A percentile compares a stretch with the other conserved stretches of the same genome.
Conservation (phyloP, 345 rosid species). For the Clarkia xantiana region DNA sequence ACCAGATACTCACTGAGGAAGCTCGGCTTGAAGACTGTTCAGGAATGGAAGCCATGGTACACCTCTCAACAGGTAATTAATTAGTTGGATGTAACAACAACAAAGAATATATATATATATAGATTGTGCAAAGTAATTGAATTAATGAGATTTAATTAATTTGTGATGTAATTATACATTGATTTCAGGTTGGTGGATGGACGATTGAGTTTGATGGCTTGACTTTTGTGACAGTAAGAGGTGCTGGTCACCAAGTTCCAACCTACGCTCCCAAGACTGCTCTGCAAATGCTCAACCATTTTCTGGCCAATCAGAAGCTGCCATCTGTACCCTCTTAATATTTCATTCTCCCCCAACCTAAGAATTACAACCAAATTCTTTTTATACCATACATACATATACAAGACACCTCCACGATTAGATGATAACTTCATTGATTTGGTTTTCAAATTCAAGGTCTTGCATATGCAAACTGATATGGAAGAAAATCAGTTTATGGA, state of each 20-base stretch:
- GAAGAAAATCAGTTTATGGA: too few species aligned
- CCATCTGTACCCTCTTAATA: slow-evolving; percentile 33
- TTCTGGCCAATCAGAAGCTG: slow-evolving; percentile 35
- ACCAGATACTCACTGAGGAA: slow-evolving; percentile 56
- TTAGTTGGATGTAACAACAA: too few species aligned
- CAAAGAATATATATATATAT: too few species aligned
- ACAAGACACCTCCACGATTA: too few species aligned
- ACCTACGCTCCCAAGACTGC: slow-evolving; percentile 41
- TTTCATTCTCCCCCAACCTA: too few species aligned
- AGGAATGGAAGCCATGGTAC: slow-evolving; percentile 88
- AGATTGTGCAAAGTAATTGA: too few species aligned
- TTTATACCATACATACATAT: too few species aligned
- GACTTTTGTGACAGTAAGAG: slow-evolving; percentile 10
- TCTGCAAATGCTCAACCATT: slow-evolving; percentile 40
- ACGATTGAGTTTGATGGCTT: slow-evolving; percentile 5
- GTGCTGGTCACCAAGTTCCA: slow-evolving; percentile 17
- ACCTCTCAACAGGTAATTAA: slow-evolving; percentile 37
- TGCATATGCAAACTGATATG: too few species aligned
- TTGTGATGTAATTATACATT: background rate
- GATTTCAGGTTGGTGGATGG: slow-evolving; percentile 15
- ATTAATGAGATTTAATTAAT: background rate
- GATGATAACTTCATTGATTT: too few species aligned
- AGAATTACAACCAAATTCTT: too few species aligned
- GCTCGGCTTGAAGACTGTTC: slow-evolving; percentile 43
- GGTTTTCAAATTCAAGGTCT: too few species aligned